These are phyloP conservation scores for Orobanche coerulescens DNA, from an alignment of 257 asterid species.

Conservation along the genomic window DNA sequence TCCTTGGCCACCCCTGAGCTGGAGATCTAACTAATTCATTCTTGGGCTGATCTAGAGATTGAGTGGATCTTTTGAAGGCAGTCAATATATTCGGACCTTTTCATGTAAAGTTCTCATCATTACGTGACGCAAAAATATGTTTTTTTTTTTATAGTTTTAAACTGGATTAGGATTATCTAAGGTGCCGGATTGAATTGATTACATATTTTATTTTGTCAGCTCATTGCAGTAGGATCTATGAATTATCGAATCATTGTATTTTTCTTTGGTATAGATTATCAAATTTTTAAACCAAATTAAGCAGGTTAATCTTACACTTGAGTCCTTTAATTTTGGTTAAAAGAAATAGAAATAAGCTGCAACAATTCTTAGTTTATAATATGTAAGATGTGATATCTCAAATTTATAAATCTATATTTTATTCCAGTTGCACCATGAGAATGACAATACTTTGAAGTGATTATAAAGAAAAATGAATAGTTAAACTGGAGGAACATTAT, in stretches of 20 bases:
- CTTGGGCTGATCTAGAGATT: neutral
- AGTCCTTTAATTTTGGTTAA: conserved; percentile 1
- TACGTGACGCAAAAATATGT: neutral
- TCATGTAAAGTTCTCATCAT: neutral
- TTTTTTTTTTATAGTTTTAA: neutral
- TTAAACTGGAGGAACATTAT: neutral
- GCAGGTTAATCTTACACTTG: neutral
- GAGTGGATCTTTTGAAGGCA: neutral
- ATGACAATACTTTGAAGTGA: neutral
- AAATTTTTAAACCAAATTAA: conserved; percentile 14
- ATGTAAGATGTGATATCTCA: neutral
- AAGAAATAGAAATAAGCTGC: neutral
- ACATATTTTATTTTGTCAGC: neutral
- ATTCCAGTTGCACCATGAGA: neutral
- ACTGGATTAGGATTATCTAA: neutral
- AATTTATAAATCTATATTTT: neutral
- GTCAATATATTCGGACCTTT: neutral
- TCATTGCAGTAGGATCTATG: conserved; percentile 7
- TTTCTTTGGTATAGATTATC: neutral
- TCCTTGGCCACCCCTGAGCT: neutral
- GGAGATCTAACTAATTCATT: neutral
- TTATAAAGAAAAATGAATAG: neutral
- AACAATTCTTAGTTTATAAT: neutral
- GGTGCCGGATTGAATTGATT: neutral
- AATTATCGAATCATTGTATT: neutral